A percentile compares a stretch with the other conserved stretches of the same genome.
phyloP scores from a whole-genome alignment of 495 filamentous ascomycete species.

The Massariosphaeria phaeospora region DNA sequence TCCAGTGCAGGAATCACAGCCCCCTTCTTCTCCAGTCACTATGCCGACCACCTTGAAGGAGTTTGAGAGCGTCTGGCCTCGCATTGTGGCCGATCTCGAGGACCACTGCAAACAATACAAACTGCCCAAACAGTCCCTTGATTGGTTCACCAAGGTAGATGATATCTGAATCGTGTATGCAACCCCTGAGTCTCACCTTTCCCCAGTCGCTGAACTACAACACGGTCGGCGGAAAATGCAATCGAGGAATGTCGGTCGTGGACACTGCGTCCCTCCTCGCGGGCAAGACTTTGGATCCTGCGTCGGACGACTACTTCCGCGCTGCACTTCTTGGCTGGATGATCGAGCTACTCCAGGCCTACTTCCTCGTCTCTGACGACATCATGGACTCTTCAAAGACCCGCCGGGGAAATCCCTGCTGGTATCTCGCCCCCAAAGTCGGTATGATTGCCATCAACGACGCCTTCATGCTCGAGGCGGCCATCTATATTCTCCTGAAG shows the following conservation, averaged over 20 bases:
- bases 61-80: slow-evolving; percentile 85
- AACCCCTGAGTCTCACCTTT: slow-evolving; percentile 10
- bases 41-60: slow-evolving; percentile 64
- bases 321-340: slow-evolving; percentile 88
- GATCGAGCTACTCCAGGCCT: slow-evolving; percentile 95
- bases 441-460: slow-evolving; percentile 98
- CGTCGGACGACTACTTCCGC: slow-evolving; percentile 69
- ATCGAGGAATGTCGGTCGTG: slow-evolving; percentile 95
- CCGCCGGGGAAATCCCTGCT: slow-evolving; percentile 87
- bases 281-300: slow-evolving; percentile 58
- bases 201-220: slow-evolving; percentile 73
- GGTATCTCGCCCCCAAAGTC: slow-evolving; percentile 83
- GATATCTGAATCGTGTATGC: neutral
- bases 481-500: slow-evolving; percentile 87
- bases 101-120: slow-evolving; percentile 72
- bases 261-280: slow-evolving; percentile 81
- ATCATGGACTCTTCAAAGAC: slow-evolving; percentile 97
- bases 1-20: neutral
- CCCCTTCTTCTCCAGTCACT: slow-evolving; percentile 4
- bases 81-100: slow-evolving; percentile 69
- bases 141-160: slow-evolving; percentile 78
- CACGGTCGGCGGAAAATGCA: slow-evolving; percentile 90
- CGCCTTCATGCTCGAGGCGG: slow-evolving; percentile 87
- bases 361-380: slow-evolving; percentile 97
- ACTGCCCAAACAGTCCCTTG: slow-evolving; percentile 71